These are phyloP conservation scores for Phalaenopsis hybrid DNA, from an alignment of 116 monocot species.

Conservation along the genomic window DNA sequence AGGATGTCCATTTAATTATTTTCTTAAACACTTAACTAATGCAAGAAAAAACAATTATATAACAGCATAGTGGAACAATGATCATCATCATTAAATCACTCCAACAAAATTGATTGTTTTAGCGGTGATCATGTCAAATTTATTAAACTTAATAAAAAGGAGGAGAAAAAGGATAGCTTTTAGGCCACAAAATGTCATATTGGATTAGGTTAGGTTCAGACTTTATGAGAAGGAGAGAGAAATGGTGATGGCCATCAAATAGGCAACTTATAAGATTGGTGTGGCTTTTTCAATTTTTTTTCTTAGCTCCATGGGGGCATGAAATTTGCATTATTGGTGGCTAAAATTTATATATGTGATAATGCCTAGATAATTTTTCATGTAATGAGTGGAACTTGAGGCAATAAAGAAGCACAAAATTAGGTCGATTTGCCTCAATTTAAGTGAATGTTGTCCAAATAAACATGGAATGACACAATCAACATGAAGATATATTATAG, in stretches of 20 bases:
- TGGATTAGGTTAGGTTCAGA: not conserved
- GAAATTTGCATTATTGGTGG: too few species aligned
- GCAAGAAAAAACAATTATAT: not conserved
- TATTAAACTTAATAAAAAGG: not conserved
- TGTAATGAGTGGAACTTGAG: too few species aligned
- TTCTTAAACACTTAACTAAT: not conserved
- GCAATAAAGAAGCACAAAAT: too few species aligned
- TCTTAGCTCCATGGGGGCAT: too few species aligned
- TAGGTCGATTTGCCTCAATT: too few species aligned
- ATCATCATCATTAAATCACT: not conserved
- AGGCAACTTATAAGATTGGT: not conserved
- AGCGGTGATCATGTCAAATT: too few species aligned
- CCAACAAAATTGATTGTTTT: not conserved
- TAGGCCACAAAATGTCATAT: not conserved
- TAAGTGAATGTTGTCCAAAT: too few species aligned
- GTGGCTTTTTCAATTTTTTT: not conserved
- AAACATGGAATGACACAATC: too few species aligned
- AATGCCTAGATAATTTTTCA: too few species aligned
- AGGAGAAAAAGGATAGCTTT: not conserved
- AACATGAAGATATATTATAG: too few species aligned
- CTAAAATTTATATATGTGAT: too few species aligned
- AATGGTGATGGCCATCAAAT: not conserved
- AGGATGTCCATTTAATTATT: not conserved
- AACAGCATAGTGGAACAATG: not conserved
- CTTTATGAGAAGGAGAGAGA: constrained; percentile 6